Conservation (phyloP, 495 filamentous ascomycete species). For the Penicillium soppii region DNA sequence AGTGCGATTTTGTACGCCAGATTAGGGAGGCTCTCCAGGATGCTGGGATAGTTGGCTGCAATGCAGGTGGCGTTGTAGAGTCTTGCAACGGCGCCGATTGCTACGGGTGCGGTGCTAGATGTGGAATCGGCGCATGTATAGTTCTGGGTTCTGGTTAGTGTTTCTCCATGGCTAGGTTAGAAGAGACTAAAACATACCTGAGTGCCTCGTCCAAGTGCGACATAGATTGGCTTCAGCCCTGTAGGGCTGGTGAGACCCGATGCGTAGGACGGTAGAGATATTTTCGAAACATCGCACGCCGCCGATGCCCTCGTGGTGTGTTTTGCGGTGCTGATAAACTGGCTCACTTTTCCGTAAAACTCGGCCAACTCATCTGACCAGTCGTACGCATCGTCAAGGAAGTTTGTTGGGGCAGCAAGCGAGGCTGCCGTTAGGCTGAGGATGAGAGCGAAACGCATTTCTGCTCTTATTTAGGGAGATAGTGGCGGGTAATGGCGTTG, state of each 20-base stretch:
- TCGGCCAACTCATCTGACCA: slow-evolving; percentile 36
- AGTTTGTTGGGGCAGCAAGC: slow-evolving; percentile 34
- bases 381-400: slow-evolving; percentile 36
- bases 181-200: slow-evolving; percentile 40
- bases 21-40: slow-evolving; percentile 53
- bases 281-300: slow-evolving; percentile 40
- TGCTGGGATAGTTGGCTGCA: slow-evolving; percentile 61
- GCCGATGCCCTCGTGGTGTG: slow-evolving; percentile 16
- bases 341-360: slow-evolving; percentile 41
- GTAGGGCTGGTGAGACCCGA: slow-evolving; percentile 55
- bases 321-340: slow-evolving; percentile 29
- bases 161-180: not conserved
- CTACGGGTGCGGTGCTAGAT: slow-evolving; percentile 55
- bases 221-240: slow-evolving; percentile 64
- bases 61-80: slow-evolving; percentile 89
- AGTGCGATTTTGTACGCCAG: slow-evolving; percentile 46
- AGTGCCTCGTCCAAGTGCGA: slow-evolving; percentile 83
- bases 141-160: slow-evolving; percentile 54
- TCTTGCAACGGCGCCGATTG: slow-evolving; percentile 74
- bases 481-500: not conserved
- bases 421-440: slow-evolving; percentile 33
- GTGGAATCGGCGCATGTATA: slow-evolving; percentile 74
- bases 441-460: slow-evolving; percentile 34
- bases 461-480: not conserved
- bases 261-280: slow-evolving; percentile 37